Evolutionary conservation across 148 eudicot genomes (phyloP).

Genomic region (Rhododendron mucronatum): DNA sequence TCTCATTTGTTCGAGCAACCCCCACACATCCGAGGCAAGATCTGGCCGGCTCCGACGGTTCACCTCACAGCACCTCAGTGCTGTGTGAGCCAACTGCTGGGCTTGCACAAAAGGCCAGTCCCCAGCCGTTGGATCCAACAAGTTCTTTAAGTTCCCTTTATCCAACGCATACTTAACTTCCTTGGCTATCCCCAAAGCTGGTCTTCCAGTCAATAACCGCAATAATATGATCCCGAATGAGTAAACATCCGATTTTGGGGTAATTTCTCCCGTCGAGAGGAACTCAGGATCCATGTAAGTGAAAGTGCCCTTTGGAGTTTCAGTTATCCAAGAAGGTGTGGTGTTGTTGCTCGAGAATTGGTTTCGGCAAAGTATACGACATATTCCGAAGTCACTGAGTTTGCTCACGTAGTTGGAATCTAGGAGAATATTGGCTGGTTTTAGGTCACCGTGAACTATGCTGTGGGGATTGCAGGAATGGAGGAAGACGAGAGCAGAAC

Average conservation of each 20-base stretch:
- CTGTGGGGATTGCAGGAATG: conserved; percentile 57
- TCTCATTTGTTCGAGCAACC: conserved; percentile 72
- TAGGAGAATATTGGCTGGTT: conserved; percentile 68
- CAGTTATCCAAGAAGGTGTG: conserved; percentile 29
- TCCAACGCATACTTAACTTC: conserved; percentile 66
- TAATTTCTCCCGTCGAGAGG: conserved; percentile 66
- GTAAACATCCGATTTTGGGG: conserved; percentile 69
- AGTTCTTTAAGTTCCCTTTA: neutral
- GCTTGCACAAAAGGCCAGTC: conserved; percentile 79
- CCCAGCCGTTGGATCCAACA: conserved; percentile 58
- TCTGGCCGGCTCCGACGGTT: conserved; percentile 51
- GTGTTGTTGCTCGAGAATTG: conserved; percentile 34
- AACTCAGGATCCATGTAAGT: conserved; percentile 74
- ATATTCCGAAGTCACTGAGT: conserved; percentile 74
- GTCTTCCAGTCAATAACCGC: conserved; percentile 65
- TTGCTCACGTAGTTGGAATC: conserved; percentile 59
- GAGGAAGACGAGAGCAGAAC: conserved; percentile 74
- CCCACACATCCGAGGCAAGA: conserved; percentile 63
- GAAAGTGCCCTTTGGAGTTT: conserved; percentile 58
- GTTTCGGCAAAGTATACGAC: conserved; percentile 34
- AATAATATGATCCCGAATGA: conserved; percentile 75
- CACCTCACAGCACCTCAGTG: conserved; percentile 60
- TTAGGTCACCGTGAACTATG: conserved; percentile 76
- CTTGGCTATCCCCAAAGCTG: conserved; percentile 50
- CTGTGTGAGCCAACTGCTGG: conserved; percentile 68